phyloP scores from a whole-genome alignment of 331 rosid species.

The Telfairia occidentalis region DNA sequence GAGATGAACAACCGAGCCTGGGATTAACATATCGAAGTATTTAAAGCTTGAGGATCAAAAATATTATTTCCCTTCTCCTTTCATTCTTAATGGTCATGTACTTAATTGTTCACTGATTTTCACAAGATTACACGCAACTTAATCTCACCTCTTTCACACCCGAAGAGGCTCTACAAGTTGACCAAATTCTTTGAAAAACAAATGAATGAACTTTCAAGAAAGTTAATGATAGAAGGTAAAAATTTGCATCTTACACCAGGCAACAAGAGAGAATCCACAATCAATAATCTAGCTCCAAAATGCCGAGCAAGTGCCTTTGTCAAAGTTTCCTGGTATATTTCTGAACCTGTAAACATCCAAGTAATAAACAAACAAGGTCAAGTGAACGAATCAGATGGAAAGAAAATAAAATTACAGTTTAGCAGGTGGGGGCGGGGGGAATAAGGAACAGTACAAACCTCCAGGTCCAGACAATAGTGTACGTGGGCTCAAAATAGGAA shows the following conservation, averaged over 20 bases:
- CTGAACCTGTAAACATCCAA: constrained; percentile 58
- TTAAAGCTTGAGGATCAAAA: background rate
- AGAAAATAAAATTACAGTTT: constrained; percentile 4
- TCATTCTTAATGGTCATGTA: background rate
- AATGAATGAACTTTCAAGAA: constrained; percentile 6
- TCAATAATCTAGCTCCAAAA: constrained; percentile 64
- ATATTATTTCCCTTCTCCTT: background rate
- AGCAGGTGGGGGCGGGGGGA: no score
- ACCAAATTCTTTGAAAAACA: constrained; percentile 10
- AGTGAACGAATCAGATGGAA: background rate
- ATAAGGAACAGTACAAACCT: constrained; percentile 29
- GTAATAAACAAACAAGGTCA: constrained; percentile 11
- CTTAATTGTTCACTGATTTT: background rate
- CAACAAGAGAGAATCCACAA: constrained; percentile 70
- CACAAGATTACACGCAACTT: background rate
- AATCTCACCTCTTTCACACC: background rate
- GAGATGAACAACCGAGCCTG: background rate
- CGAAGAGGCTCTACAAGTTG: constrained; percentile 1
- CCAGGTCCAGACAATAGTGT: constrained; percentile 80
- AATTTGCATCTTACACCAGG: constrained; percentile 63
- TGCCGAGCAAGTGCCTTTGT: constrained; percentile 81
- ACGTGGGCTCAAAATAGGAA: constrained; percentile 60
- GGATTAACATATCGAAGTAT: background rate
- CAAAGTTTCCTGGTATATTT: constrained; percentile 82
- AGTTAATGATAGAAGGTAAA: constrained; percentile 8